A percentile compares a stretch with the other conserved stretches of the same genome.
Conservation (phyloP, 2,329 filamentous ascomycete genomes). For the Albophoma yamanashiensis region DNA sequence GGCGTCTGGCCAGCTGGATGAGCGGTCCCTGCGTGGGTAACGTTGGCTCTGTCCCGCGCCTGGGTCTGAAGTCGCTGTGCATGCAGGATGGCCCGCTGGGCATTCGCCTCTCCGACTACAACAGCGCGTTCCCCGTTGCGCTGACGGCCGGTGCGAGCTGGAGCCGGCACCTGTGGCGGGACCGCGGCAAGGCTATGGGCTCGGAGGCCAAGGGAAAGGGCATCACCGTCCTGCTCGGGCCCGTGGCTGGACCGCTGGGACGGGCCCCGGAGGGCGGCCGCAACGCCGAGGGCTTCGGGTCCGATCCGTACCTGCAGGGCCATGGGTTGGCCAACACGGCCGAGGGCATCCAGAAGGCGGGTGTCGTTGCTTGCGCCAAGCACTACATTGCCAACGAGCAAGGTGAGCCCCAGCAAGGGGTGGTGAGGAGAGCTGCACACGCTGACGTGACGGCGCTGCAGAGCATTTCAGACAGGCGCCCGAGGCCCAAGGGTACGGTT, state of each 20-base stretch:
- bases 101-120: slow-evolving; percentile 66
- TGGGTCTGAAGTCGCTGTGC: slow-evolving; percentile 66
- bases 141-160: slow-evolving; percentile 76
- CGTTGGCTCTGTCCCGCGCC: slow-evolving; percentile 55
- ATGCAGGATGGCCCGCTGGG: slow-evolving; percentile 80
- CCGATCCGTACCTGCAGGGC: slow-evolving; percentile 67
- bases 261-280: slow-evolving; percentile 34
- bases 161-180: slow-evolving; percentile 57
- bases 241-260: slow-evolving; percentile 36
- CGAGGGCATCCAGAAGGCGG: slow-evolving; percentile 70
- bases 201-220: slow-evolving; percentile 65
- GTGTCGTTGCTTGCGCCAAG: slow-evolving; percentile 76
- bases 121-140: slow-evolving; percentile 70
- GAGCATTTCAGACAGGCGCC: slow-evolving; percentile 61
- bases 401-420: slow-evolving; percentile 15
- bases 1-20: slow-evolving; percentile 19
- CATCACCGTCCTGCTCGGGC: slow-evolving; percentile 57
- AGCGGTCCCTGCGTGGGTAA: slow-evolving; percentile 71
- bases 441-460: slow-evolving; percentile 7
- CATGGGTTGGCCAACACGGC: slow-evolving; percentile 62
- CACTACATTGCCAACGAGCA: slow-evolving; percentile 68
- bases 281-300: slow-evolving; percentile 58
- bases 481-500: slow-evolving; percentile 43
- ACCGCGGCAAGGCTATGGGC: slow-evolving; percentile 36
- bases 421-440: neutral